A percentile compares a stretch with the other conserved stretches of the same genome.
Evolutionary conservation across 2,329 filamentous ascomycete species (phyloP).

Genomic region (Alternaria tenuissima): DNA sequence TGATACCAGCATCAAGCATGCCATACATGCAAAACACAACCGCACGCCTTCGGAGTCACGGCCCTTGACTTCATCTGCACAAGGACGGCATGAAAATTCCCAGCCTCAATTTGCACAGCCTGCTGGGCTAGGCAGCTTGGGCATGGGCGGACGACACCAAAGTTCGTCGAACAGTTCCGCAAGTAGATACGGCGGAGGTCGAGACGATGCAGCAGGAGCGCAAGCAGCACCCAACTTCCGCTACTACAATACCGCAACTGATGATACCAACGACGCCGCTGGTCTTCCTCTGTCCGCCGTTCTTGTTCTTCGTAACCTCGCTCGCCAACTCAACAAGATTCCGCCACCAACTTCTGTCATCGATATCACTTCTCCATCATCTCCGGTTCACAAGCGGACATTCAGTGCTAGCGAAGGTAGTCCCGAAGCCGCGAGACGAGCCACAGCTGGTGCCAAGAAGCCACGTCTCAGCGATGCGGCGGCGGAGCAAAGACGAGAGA

Average conservation of each 20-base stretch:
- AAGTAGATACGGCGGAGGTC: constrained; percentile 33
- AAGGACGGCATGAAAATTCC: constrained; percentile 32
- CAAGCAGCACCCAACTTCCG: constrained; percentile 42
- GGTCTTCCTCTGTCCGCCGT: constrained; percentile 82
- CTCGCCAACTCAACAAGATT: constrained; percentile 56
- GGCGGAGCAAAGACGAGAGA: constrained; percentile 38
- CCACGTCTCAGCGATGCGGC: constrained; percentile 45
- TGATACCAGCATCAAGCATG: constrained; percentile 50
- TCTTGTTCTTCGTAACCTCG: constrained; percentile 80
- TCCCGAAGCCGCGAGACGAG: constrained; percentile 34
- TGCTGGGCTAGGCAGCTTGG: constrained; percentile 38
- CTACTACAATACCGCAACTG: constrained; percentile 58
- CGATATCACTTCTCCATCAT: constrained; percentile 37
- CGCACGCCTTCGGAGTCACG: constrained; percentile 53
- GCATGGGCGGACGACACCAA: constrained; percentile 35
- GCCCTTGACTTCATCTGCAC: constrained; percentile 35
- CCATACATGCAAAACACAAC: constrained; percentile 56
- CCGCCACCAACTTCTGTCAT: constrained; percentile 34
- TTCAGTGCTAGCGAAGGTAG: constrained; percentile 41
- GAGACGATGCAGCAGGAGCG: constrained; percentile 20
- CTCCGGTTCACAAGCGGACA: constrained; percentile 40
- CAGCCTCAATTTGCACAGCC: constrained; percentile 44
- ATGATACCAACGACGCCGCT: constrained; percentile 67
- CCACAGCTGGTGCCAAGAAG: constrained; percentile 54
- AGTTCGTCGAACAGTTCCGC: constrained; percentile 24